Evolutionary conservation across 805 yeast species (phyloP).

Genomic region (Candida corydali): DNA sequence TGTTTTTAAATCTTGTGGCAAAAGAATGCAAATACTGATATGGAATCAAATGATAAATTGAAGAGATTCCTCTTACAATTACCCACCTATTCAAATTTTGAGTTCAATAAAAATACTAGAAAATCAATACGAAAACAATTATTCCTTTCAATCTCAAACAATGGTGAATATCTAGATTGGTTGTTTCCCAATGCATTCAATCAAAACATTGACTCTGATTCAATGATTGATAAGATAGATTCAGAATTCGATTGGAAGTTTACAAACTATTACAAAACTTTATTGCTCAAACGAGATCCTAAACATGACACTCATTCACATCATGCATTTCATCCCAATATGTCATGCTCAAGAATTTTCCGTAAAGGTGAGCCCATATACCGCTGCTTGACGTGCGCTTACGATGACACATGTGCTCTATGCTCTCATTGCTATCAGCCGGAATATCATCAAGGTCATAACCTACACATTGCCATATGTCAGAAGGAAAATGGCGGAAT

Average conservation of each 20-base stretch:
- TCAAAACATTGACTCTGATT: background rate
- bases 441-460: slow-evolving; percentile 68
- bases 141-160: slow-evolving; percentile 26
- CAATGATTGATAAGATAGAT: slow-evolving; percentile 16
- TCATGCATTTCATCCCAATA: slow-evolving; percentile 49
- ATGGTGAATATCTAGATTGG: slow-evolving; percentile 31
- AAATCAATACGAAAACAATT: slow-evolving; percentile 26
- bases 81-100: slow-evolving; percentile 26
- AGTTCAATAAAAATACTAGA: slow-evolving; percentile 21
- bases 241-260: slow-evolving; percentile 30
- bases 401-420: slow-evolving; percentile 79
- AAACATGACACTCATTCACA: slow-evolving; percentile 20
- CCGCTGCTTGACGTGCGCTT: slow-evolving; percentile 70
- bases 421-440: slow-evolving; percentile 74
- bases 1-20: background rate
- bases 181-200: slow-evolving; percentile 29
- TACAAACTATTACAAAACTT: slow-evolving; percentile 22
- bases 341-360: slow-evolving; percentile 73
- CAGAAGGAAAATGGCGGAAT: slow-evolving; percentile 72
- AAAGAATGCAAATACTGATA: background rate
- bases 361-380: slow-evolving; percentile 78
- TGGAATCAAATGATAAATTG: slow-evolving; percentile 10
- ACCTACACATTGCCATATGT: slow-evolving; percentile 59
- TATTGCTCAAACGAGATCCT: slow-evolving; percentile 13
- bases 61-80: slow-evolving; percentile 31